Evolutionary conservation across 352 stramenopile genomes (phyloP).

Genomic region (Phytophthora multivora): DNA sequence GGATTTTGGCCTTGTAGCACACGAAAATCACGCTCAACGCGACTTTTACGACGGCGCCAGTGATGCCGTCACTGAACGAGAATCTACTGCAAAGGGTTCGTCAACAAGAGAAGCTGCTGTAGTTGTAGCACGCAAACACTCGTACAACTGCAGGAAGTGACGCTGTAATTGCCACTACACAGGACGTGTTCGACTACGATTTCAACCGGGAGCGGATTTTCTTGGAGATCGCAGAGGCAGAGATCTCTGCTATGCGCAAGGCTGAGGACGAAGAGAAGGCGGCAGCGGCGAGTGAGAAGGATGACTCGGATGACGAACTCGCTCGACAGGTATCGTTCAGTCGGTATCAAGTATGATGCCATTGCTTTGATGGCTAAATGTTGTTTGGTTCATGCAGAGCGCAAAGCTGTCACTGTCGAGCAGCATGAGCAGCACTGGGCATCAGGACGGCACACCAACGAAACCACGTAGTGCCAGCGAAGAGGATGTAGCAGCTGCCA

Average conservation of each 20-base stretch:
- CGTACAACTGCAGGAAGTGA: not conserved
- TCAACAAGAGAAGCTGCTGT: not conserved
- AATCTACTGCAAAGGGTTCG: slow-evolving; percentile 62
- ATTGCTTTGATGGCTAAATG: not conserved
- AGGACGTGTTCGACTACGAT: slow-evolving; percentile 81
- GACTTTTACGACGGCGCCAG: slow-evolving; percentile 45
- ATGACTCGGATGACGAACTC: slow-evolving; percentile 47
- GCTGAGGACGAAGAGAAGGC: slow-evolving; percentile 34
- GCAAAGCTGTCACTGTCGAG: slow-evolving; percentile 49
- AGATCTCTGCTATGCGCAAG: slow-evolving; percentile 59
- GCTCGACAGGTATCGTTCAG: slow-evolving; percentile 38
- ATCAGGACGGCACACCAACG: slow-evolving; percentile 24
- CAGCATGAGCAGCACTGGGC: slow-evolving; percentile 29
- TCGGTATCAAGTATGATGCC: not conserved
- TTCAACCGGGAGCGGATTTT: slow-evolving; percentile 73
- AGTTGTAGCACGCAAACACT: not conserved
- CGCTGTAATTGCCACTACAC: not conserved
- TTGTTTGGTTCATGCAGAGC: slow-evolving; percentile 18
- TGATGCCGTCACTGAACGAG: slow-evolving; percentile 52
- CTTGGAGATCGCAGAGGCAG: slow-evolving; percentile 64
- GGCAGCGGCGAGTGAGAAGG: slow-evolving; percentile 23
- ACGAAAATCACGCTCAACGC: slow-evolving; percentile 63
- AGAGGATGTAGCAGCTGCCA: slow-evolving; percentile 68
- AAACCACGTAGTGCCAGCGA: slow-evolving; percentile 50
- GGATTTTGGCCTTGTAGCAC: slow-evolving; percentile 33